Evolutionary conservation across 2,329 filamentous ascomycete species (phyloP).

Genomic region (Endocalyx cinctus): DNA sequence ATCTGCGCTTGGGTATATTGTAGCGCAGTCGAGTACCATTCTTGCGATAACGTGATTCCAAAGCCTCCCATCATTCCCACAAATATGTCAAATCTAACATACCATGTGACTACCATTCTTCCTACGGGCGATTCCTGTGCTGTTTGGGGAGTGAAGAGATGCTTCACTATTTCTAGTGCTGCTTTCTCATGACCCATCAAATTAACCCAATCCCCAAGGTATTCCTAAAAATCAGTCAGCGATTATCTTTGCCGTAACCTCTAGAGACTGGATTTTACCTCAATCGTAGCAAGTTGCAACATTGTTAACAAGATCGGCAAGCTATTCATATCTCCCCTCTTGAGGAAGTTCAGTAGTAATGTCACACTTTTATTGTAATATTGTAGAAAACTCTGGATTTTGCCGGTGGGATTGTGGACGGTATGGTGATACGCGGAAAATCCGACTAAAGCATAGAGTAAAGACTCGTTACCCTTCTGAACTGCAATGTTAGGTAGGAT

Average conservation of each 20-base stretch:
- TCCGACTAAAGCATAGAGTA: slow-evolving; percentile 81
- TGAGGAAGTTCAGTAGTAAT: slow-evolving; percentile 66
- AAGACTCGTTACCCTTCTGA: slow-evolving; percentile 60
- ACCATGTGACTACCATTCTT: slow-evolving; percentile 80
- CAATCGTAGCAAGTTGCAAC: slow-evolving; percentile 85
- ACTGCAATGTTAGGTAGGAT: slow-evolving; percentile 69
- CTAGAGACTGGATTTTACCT: slow-evolving; percentile 52
- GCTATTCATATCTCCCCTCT: slow-evolving; percentile 64
- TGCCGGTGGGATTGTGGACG: slow-evolving; percentile 63
- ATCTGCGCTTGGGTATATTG: slow-evolving; percentile 59
- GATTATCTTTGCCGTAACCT: background rate
- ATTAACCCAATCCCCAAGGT: slow-evolving; percentile 92
- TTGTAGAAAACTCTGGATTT: slow-evolving; percentile 74
- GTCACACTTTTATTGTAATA: slow-evolving; percentile 90
- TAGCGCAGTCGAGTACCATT: slow-evolving; percentile 70
- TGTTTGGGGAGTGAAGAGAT: slow-evolving; percentile 72
- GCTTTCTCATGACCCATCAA: slow-evolving; percentile 89
- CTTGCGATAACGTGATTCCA: slow-evolving; percentile 65
- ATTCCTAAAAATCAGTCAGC: slow-evolving; percentile 58
- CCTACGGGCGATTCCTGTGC: slow-evolving; percentile 67
- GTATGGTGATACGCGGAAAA: slow-evolving; percentile 87
- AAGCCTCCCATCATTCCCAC: slow-evolving; percentile 78
- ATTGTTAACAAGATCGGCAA: slow-evolving; percentile 80
- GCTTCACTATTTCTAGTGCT: slow-evolving; percentile 73
- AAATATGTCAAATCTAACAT: slow-evolving; percentile 81